Evolutionary conservation across 2,329 filamentous ascomycete genomes (phyloP), one percentile per base, ranked within the genome.

Genomic region (Colletotrichum sp.): DNA sequence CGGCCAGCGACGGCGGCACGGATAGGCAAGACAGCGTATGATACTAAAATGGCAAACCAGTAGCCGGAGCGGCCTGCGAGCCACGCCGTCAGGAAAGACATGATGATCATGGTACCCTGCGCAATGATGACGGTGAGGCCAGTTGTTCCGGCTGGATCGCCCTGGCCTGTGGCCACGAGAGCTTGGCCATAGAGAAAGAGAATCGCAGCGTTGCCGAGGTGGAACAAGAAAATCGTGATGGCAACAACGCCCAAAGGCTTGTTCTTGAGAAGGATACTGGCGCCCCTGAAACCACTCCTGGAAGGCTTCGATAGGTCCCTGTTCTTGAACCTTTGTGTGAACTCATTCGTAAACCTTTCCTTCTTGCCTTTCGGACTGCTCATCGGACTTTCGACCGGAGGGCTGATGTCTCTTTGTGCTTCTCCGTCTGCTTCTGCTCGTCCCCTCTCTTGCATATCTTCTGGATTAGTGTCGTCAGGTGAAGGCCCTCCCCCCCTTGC

Each of bases 141-240:
- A 11, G 71, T 73, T 4, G 71, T 73, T n/a, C 67, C 55, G 24
- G 71, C 71, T 4, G 71, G 67, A 3, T 73, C 61, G 15, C 71
- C 71, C 31, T 73, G 24, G 24, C 71, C 71, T 5, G 61, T 57
- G 6, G 71, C 71, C 16, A 73, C 71, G 16, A 70, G 68, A 21
- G 61, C 71, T 15, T 73, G 71, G 6, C 71, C 67, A 61, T 73
- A 73, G 4, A 73, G 34, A 8, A 31, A 66, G 31, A 73, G 70
- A n/a, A 73, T 66, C 2, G 71, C 59, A 18, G 71, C 71, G 21
- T 73, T 73, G 27, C 71, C 71, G 38, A 73, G 71, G 18, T 73
- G 67, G 16, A 70, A 73, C 8, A 66, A 4, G 61, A 73, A 73
- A 3, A 70, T 43, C 21, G 67, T 73, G 13, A 59, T 24, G 24